Evolutionary conservation across 2,329 filamentous ascomycete species (phyloP), one percentile per base, ranked within the genome.

Genomic region (Aspergillus tubingensis): DNA sequence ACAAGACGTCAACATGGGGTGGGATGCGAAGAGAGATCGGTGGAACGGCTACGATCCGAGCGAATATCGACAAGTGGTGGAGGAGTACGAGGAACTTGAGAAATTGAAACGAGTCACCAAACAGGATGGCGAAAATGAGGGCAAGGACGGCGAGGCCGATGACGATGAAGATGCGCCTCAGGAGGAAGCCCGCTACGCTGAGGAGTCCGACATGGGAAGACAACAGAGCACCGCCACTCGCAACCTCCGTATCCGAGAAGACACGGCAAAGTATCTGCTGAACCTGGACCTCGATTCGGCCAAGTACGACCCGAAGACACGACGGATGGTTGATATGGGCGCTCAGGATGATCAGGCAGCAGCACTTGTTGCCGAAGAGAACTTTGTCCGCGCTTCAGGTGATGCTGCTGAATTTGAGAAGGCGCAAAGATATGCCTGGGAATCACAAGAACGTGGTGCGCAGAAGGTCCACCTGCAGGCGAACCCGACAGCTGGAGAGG

Each of bases 41-140:
- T 99, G 95, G 94, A 97, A 97, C 73, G 94, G 94, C n/a, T 99
- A 96, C 77, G 93, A 98, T 74, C 82, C 92, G 1, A 87, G 86
- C 66, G 91, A 98, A 76, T 98, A 96, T 74, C 84, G 86, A 62
- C 83, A 86, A 62, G 91, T 98, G n/a, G 88, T 98, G 43, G 88
- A 96, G 54, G 91, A 96, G 68, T 96, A 91, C 76, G 89, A 95
- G 64, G 86, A 94, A 72, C 81, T 97, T 75, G 94, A 97, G 73
- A 86, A 89, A 66, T 80, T 97, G 63, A 88, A 81, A 63, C 82
- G 81, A 49, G 81, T 80, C 51, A 83, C 83, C 2, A 82, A 76
- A n/a, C 78, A 77, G 19, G 79, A 80, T 7, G 78, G 77, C 3
- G 81, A 83, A 36, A 80, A 77, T 11, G 82, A 77, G 5, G 52